Base-by-base conservation (phyloP, 1,139 yeast genomes). In the Kodamaea sp. region DNA sequence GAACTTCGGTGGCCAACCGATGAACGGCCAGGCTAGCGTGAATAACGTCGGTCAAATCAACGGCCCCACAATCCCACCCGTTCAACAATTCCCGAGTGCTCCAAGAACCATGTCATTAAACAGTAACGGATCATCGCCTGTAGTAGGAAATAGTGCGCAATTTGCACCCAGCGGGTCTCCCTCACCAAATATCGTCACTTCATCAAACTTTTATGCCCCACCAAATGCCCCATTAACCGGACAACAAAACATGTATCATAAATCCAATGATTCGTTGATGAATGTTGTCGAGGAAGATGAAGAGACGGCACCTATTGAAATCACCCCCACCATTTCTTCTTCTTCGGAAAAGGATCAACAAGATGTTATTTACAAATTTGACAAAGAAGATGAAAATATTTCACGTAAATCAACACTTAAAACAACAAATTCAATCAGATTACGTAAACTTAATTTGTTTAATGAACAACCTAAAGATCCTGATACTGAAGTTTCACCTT, bases 251-350 rank as follows among this genome's bases (percentile, higher is more conserved):
- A 28, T 23, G 28, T 44, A 41, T 34, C 45, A 35, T 29, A 43
- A 37, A 11, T 67, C 73, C 1, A 63, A 54, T 35, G 75, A 70
- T 38, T 67, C 73, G 1, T 48, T 70, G 7, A 62, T 60, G 62
- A 65, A 69, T 44, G 73, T 70, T 0, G 58, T 58, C 2, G 75
- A 69, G 46, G 75, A 69, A 50, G 70, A 64, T 7, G 75, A 69
- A 36, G 69, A 63, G 32, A 59, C 37, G 22, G 23, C 35, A 24
- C 5, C 35, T 8, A 8, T 34, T 34, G 9, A 25, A 35, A 8
- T 15, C 28, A 10, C 7, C 11, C 20, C 33, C 4, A 31, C 36
- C 1, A 35, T 36, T n/a, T 25, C 28, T 3, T 29, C 34, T 6
- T 27, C 35, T 9, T 36, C 48, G 11, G 31, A 33, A 11, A 24